Base-by-base conservation (phyloP, 768 basidiomycete species). In the Kwoniella shandongensis region DNA sequence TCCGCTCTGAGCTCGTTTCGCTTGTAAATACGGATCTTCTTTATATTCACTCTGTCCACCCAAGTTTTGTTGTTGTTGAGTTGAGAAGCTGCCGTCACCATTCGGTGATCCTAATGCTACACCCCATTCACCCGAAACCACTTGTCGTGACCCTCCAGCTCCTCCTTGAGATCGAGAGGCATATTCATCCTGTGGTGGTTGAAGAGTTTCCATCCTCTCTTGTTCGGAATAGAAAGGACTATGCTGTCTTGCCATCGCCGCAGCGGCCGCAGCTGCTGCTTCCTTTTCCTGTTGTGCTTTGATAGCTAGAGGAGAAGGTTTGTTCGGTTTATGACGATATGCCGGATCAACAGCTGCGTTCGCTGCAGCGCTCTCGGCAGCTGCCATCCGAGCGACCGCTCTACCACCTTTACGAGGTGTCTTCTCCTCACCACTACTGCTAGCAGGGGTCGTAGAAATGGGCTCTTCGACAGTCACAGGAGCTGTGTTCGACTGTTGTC, bases 81-180 rank as follows among this genome's bases (percentile, higher is more conserved):
- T 25, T 25, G 32, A 23, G 42, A 57, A 61, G 1, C 38, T 27
- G 10, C 52, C 52, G 44, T 69, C 65, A 20, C 59, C 22, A 40
- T 50, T 57, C 20, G 67, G 61, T 17, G 62, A 63, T 12, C 67
- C 67, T 11, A 66, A 48, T 5, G 70, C 67, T 3, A 72, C 67
- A 1, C 67, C 67, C 70, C 70, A 72, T 55, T 69, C 65, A 17
- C 70, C 70, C 13, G 67, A 69, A 1, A 57, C 32, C 3, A 45
- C 51, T 27, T 38, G n/a, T 18, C 41, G 38, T 4, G 35, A 22
- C 15, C 44, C 47, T 29, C 22, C 30, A 15, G 39, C 38, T 32
- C 26, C n/a, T 26, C 45, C 38, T 18, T n/a, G 46, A 22, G 32
- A 32, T 32, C 26, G 12, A 26, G n/a, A 3, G 12, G 8, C 32